Percentiles rank a stretch among this genome's conserved stretches.
phyloP scores from a whole-genome alignment of 2,329 filamentous ascomycete genomes.

The Fusarium sacchari region DNA sequence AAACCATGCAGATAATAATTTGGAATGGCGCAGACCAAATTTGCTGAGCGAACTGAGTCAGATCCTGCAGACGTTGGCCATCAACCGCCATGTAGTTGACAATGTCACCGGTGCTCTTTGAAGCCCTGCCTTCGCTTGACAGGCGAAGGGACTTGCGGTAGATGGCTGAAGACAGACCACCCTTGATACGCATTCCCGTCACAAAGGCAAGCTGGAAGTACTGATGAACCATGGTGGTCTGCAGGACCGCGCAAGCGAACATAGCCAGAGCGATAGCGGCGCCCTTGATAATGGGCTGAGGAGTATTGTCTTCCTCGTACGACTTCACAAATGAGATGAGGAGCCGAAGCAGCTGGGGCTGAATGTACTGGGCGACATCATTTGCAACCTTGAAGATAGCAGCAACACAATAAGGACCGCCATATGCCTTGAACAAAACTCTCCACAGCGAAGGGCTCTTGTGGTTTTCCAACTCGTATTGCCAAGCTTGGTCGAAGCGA shows the following conservation, averaged over 20 bases:
- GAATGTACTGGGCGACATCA: constrained; percentile 85
- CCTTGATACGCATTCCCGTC: constrained; percentile 96
- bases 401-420: constrained; percentile 82
- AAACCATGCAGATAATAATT: constrained; percentile 94
- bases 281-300: constrained; percentile 83
- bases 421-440: constrained; percentile 84
- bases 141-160: constrained; percentile 91
- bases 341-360: constrained; percentile 87
- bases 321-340: constrained; percentile 88
- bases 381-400: constrained; percentile 90
- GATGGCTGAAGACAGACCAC: constrained; percentile 87
- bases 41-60: constrained; percentile 95
- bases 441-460: constrained; percentile 82
- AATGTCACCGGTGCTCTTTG: constrained; percentile 95
- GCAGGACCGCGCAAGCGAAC: constrained; percentile 86
- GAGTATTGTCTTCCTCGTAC: constrained; percentile 69
- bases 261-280: constrained; percentile 89
- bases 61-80: constrained; percentile 91
- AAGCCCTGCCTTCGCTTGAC: constrained; percentile 89
- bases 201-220: constrained; percentile 97
- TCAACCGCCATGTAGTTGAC: constrained; percentile 99
- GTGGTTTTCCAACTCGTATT: constrained; percentile 72
- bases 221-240: constrained; percentile 93
- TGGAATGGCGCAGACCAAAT: constrained; percentile 98
- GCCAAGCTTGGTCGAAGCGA: constrained; percentile 80